These are phyloP conservation scores for Talaromyces piceae DNA, from an alignment of 2,329 filamentous ascomycete species.

Conservation along the genomic window DNA sequence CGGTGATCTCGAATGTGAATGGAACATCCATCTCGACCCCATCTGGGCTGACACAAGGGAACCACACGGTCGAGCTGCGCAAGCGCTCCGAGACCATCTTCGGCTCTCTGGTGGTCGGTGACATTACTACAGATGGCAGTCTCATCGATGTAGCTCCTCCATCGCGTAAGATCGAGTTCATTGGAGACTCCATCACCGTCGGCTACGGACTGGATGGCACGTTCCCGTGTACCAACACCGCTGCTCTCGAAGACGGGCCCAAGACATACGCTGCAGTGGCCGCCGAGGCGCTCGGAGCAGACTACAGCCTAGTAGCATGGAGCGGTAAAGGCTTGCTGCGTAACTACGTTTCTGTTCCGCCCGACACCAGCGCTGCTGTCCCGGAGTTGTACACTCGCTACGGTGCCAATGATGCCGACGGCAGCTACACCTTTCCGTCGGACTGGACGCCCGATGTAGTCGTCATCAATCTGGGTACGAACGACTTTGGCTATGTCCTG, in stretches of 20 bases:
- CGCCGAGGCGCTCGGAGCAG: background rate
- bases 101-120: slow-evolving; percentile 2
- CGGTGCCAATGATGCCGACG: slow-evolving; percentile 1
- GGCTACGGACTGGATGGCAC: slow-evolving; percentile 6
- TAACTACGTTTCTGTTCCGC: background rate
- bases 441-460: slow-evolving; percentile 3
- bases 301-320: slow-evolving; percentile 8
- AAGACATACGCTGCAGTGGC: slow-evolving; percentile 5
- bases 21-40: slow-evolving; percentile 2
- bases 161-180: slow-evolving; percentile 2
- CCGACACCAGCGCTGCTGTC: slow-evolving; percentile 4
- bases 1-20: slow-evolving; percentile 2
- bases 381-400: slow-evolving; percentile 7
- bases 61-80: slow-evolving; percentile 4
- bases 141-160: background rate
- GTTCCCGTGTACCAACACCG: slow-evolving; percentile 6
- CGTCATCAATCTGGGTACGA: slow-evolving; percentile 8
- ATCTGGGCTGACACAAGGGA: background rate
- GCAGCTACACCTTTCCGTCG: slow-evolving; percentile 3
- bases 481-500: slow-evolving; percentile 2
- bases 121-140: slow-evolving; percentile 3
- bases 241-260: slow-evolving; percentile 7
- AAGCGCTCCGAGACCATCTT: slow-evolving; percentile 6
- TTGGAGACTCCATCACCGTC: slow-evolving; percentile 8
- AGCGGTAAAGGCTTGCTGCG: slow-evolving; percentile 3